Evolutionary conservation across 345 rosid species (phyloP).

Genomic region (Eucalyptus globulus): DNA sequence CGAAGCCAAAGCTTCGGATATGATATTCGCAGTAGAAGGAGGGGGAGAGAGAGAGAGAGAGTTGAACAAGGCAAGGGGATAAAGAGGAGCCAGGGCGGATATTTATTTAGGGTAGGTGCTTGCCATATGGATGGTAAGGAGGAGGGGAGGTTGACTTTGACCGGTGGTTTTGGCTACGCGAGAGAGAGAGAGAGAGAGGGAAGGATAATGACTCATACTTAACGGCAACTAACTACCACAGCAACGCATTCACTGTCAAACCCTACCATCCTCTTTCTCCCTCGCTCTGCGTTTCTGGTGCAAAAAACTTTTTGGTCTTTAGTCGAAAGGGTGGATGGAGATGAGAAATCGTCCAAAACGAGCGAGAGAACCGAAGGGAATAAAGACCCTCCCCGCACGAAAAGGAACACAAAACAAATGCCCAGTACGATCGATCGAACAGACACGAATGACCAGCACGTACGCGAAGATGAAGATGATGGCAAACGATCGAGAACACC

Average conservation of each 20-base stretch:
- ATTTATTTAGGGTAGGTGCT: not conserved
- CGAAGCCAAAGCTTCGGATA: not conserved
- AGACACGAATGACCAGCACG: not conserved
- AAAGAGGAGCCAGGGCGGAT: not conserved
- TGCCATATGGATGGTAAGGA: not conserved
- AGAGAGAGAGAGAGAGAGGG: not conserved
- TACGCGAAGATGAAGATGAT: not conserved
- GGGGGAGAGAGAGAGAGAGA: not conserved
- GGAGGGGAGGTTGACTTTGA: slow-evolving; percentile 14
- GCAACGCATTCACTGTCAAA: not conserved
- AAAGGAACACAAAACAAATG: not conserved
- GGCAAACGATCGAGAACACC: not conserved
- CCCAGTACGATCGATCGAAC: not conserved
- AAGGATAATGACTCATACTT: not conserved
- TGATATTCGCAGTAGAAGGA: not conserved
- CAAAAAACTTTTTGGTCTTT: not conserved
- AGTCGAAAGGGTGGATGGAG: not conserved
- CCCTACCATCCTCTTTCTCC: not conserved
- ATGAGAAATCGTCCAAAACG: not conserved
- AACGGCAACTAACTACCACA: not conserved
- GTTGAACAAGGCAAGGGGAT: not conserved
- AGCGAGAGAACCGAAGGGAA: not conserved
- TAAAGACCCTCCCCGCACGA: not conserved
- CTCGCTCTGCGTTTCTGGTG: not conserved
- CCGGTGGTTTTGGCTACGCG: slow-evolving; percentile 19